Percentiles rank a stretch among this genome's conserved stretches.
These are phyloP conservation scores for Lavandula angustifolia DNA, from an alignment of 257 asterid species.

Conservation along the genomic window DNA sequence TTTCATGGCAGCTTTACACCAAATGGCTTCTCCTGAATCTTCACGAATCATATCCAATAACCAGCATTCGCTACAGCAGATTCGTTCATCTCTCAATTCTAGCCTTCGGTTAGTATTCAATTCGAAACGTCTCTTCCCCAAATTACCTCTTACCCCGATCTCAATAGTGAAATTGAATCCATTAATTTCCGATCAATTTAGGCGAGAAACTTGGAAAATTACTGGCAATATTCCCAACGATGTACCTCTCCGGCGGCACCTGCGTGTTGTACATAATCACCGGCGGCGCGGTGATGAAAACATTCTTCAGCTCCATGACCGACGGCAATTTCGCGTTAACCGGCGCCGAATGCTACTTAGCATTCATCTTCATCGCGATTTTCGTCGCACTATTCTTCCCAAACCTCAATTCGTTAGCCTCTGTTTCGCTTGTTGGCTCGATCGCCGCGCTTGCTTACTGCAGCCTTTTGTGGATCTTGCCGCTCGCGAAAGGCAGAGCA, in stretches of 20 bases:
- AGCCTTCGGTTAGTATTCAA: constrained; percentile 55
- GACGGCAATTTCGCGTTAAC: constrained; percentile 23
- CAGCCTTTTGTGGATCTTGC: constrained; percentile 43
- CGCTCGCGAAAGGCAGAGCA: constrained; percentile 36
- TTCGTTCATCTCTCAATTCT: constrained; percentile 51
- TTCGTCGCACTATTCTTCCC: constrained; percentile 55
- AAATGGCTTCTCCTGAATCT: constrained; percentile 59
- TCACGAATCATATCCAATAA: constrained; percentile 50
- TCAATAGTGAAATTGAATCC: not conserved
- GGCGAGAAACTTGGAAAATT: constrained; percentile 66
- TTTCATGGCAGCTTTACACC: constrained; percentile 71
- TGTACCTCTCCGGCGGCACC: constrained; percentile 69
- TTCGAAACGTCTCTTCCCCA: not conserved
- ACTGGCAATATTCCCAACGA: constrained; percentile 58
- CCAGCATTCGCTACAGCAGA: constrained; percentile 66
- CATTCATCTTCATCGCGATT: constrained; percentile 55
- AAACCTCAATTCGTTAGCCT: constrained; percentile 53
- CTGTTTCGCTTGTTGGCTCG: constrained; percentile 53
- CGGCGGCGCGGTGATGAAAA: constrained; percentile 52
- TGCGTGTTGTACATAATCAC: constrained; percentile 53
- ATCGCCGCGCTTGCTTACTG: constrained; percentile 44
- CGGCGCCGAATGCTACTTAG: constrained; percentile 58
- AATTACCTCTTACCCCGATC: not conserved
- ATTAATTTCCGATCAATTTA: constrained; percentile 9
- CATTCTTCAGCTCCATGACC: constrained; percentile 37